Conservation (phyloP, 1,139 yeast species). For the Suhomyces anneliseae region DNA sequence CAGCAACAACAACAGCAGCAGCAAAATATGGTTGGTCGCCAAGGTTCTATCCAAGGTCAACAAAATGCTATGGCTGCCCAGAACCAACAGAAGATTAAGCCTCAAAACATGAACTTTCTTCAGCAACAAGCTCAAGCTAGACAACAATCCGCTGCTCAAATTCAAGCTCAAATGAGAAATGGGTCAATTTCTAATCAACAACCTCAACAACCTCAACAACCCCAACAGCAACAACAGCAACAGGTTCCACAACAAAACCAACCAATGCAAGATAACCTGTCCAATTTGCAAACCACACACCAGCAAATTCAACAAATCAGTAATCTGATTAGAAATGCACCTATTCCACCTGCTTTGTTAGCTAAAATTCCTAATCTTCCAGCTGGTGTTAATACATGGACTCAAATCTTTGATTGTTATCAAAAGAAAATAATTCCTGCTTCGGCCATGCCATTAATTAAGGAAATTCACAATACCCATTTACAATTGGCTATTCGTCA, state of each 20-base stretch:
- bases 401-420: constrained; percentile 71
- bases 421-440: constrained; percentile 58
- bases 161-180: constrained; percentile 31
- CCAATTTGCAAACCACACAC: constrained; percentile 15
- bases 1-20: constrained; percentile 13
- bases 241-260: constrained; percentile 5
- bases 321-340: constrained; percentile 47
- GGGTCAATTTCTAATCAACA: constrained; percentile 3
- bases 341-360: constrained; percentile 75
- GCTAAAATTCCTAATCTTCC: constrained; percentile 78
- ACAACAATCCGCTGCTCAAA: constrained; percentile 43
- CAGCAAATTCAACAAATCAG: constrained; percentile 40
- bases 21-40: constrained; percentile 6
- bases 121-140: constrained; percentile 55
- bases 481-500: constrained; percentile 43
- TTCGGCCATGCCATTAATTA: constrained; percentile 53
- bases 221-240: constrained; percentile 9
- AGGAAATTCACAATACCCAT: constrained; percentile 63
- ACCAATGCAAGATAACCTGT: constrained; percentile 1
- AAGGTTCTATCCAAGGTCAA: constrained; percentile 6
- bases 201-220: constrained; percentile 9
- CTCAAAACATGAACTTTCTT: constrained; percentile 30
- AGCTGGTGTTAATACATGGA: constrained; percentile 81
- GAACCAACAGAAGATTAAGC: constrained; percentile 22
- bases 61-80: constrained; percentile 1